These are phyloP conservation scores for Ogataea nakhonphanomensis DNA, from an alignment of 805 yeast genomes.

Conservation along the genomic window DNA sequence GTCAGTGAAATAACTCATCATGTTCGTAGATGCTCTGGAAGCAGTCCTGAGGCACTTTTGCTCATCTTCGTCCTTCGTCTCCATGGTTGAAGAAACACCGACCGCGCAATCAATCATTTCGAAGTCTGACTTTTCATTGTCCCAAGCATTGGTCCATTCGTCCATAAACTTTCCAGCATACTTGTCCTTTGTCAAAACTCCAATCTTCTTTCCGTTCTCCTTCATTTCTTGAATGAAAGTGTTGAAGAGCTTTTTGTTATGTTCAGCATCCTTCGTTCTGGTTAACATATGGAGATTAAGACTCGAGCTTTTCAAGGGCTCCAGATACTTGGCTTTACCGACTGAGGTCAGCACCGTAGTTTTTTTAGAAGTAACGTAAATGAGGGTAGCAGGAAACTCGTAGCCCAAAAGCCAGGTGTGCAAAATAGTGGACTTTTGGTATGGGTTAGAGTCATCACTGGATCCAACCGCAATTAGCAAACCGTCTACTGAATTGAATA, in stretches of 20 bases:
- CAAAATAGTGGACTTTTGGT: constrained; percentile 78
- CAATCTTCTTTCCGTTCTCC: constrained; percentile 45
- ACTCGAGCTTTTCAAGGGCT: constrained; percentile 47
- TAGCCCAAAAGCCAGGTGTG: constrained; percentile 93
- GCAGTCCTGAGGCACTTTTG: constrained; percentile 63
- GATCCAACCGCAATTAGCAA: constrained; percentile 77
- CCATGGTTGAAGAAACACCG: constrained; percentile 58
- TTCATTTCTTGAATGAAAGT: constrained; percentile 50
- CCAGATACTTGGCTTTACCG: constrained; percentile 79
- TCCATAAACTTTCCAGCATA: constrained; percentile 80
- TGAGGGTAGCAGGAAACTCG: constrained; percentile 89
- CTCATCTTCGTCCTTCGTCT: constrained; percentile 78
- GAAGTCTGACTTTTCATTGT: constrained; percentile 34
- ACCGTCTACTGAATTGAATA: constrained; percentile 44
- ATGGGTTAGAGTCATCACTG: constrained; percentile 82
- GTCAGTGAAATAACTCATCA: constrained; percentile 80
- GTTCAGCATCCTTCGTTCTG: constrained; percentile 77
- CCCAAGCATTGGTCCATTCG: constrained; percentile 62
- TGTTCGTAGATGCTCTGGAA: constrained; percentile 68
- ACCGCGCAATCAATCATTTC: constrained; percentile 50
- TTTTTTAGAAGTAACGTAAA: constrained; percentile 59
- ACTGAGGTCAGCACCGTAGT: constrained; percentile 70
- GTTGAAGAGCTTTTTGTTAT: constrained; percentile 63
- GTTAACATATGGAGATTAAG: constrained; percentile 53
- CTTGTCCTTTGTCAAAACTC: constrained; percentile 69